Base-by-base conservation (phyloP, 2,329 filamentous ascomycete species). In the Nemania sp. region DNA sequence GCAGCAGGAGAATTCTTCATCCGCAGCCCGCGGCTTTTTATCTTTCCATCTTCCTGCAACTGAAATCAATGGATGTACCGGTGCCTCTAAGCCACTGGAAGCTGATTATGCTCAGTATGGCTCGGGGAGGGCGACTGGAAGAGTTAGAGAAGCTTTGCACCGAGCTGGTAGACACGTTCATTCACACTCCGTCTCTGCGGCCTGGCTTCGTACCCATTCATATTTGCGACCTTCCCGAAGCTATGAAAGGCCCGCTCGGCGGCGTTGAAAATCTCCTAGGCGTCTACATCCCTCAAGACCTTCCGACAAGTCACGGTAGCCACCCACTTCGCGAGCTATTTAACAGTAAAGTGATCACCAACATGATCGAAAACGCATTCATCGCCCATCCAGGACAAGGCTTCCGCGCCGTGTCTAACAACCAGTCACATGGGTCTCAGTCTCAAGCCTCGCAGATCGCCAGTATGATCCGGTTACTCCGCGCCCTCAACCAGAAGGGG, bases 251-350 rank as follows among this genome's bases (percentile, higher is more conserved):
- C 53, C 73, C 73, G 69, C 59, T 82, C 78, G 55, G 79, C 75
- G 18, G 75, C 73, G 77, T 76, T 35, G 73, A 74, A 32, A 77
- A 74, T 18, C 76, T 80, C 8, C 52, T 78, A 0, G 75, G 78
- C 32, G 78, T 81, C 49, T 79, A 79, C 38, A 60, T 83, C 3
- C 81, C 82, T 18, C 71, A 77, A 27, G 85, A 87, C 62, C 75
- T 87, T 13, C 79, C 82, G 1, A 49, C 74, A 80, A 26, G 68
- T 70, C 10, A 80, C 82, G 78, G 76, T 1, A 73, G 80, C 13
- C 86, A 88, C 66, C 86, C 86, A 1, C 64, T 88, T 6, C 80
- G 79, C 47, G 78, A 78, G 43, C 77, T 88, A 22, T 87, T 88
- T 68, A 76, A 80, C 49, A 57, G 68, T 11, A 74, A 73, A 27